These are phyloP conservation scores for Avena insularis DNA, from an alignment of 176 grass and related monocot species.

Conservation along the genomic window DNA sequence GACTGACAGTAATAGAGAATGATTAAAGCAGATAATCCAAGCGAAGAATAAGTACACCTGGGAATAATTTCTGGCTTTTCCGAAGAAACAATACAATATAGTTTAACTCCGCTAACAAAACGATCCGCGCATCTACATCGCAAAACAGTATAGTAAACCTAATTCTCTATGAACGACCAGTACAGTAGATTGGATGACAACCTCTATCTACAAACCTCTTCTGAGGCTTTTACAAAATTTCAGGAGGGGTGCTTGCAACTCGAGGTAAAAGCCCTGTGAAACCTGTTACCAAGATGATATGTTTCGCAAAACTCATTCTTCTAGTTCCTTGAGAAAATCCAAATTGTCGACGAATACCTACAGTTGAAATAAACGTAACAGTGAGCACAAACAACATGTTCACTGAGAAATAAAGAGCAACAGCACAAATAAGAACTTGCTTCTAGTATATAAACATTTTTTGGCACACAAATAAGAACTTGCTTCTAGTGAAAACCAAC, in stretches of 20 bases:
- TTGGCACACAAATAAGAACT: background rate
- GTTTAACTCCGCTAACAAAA: constrained; percentile 44
- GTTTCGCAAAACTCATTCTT: constrained; percentile 51
- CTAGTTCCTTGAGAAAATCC: constrained; percentile 91
- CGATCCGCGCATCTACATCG: constrained; percentile 27
- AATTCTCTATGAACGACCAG: constrained; percentile 46
- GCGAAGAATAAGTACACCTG: background rate
- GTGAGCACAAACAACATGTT: background rate
- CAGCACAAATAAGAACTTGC: background rate
- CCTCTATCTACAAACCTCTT: constrained; percentile 63
- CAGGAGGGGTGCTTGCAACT: constrained; percentile 10
- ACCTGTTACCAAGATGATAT: constrained; percentile 38
- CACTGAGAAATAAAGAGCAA: constrained; percentile 31
- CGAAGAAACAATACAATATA: constrained; percentile 45
- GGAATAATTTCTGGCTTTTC: background rate
- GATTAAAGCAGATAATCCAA: background rate
- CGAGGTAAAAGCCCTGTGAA: constrained; percentile 8
- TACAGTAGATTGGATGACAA: constrained; percentile 40
- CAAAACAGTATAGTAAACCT: constrained; percentile 25
- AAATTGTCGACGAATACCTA: constrained; percentile 93
- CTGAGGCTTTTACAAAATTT: constrained; percentile 52
- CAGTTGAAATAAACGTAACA: constrained; percentile 29
- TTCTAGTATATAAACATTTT: constrained; percentile 1
- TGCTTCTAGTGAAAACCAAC: background rate
- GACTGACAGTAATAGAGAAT: too few species aligned